A percentile compares a stretch with the other conserved stretches of the same genome.
Evolutionary conservation across 2,329 filamentous ascomycete genomes (phyloP).

Genomic region (Xylariaceae sp.): DNA sequence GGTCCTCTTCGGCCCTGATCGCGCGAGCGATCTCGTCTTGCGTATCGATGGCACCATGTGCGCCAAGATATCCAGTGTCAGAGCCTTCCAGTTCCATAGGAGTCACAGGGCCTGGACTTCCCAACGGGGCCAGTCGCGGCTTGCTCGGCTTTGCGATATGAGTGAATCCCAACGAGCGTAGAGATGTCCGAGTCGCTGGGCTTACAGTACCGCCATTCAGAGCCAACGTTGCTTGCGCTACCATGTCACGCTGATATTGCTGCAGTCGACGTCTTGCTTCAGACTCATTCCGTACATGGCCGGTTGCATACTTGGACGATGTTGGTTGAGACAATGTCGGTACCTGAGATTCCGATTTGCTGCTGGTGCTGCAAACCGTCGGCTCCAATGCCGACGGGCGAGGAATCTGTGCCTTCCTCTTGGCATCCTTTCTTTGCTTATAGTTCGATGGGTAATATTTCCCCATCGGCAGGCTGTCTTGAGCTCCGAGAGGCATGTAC

Average conservation of each 20-base stretch:
- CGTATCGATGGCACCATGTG: conserved; percentile 21
- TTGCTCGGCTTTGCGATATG: conserved; percentile 38
- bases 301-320: conserved; percentile 12
- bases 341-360: conserved; percentile 36
- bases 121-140: conserved; percentile 49
- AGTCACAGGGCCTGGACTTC: conserved; percentile 58
- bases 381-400: conserved; percentile 23
- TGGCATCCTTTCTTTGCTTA: conserved; percentile 38
- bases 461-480: conserved; percentile 49
- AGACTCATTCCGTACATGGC: conserved; percentile 37
- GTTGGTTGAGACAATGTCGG: conserved; percentile 21
- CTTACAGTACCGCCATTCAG: conserved; percentile 30
- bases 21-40: conserved; percentile 28
- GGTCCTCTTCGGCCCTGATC: conserved; percentile 32
- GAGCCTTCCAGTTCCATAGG: conserved; percentile 54
- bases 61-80: conserved; percentile 37
- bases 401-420: conserved; percentile 19
- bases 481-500: conserved; percentile 48
- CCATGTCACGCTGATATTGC: conserved; percentile 60
- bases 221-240: conserved; percentile 52
- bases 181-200: conserved; percentile 32
- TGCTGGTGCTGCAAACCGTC: conserved; percentile 26
- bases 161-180: conserved; percentile 37
- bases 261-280: conserved; percentile 50
- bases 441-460: conserved; percentile 64